These are phyloP conservation scores for Colletotrichum sp. DNA, from an alignment of 2,329 filamentous ascomycete species.

Conservation along the genomic window DNA sequence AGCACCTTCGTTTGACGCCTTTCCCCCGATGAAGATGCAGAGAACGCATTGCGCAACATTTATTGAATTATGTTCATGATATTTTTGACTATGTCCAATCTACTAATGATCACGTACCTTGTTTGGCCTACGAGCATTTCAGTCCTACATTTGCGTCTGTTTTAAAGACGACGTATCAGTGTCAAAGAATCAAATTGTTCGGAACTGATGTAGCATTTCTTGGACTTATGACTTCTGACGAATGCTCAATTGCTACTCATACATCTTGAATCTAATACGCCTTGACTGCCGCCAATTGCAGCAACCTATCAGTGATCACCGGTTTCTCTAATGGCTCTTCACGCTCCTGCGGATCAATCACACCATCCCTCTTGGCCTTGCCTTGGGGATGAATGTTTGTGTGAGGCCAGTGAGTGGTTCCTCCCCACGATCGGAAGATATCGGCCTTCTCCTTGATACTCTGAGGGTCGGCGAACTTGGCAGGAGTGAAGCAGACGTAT, in stretches of 20 bases:
- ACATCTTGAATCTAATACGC: neutral
- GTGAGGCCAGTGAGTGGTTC: slow-evolving; percentile 36
- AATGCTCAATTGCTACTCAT: neutral
- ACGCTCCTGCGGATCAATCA: slow-evolving; percentile 35
- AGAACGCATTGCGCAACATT: neutral
- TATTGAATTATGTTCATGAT: neutral
- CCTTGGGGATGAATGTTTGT: slow-evolving; percentile 39
- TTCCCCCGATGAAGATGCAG: neutral
- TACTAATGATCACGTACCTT: rapidly evolving
- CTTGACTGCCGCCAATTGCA: slow-evolving; percentile 32
- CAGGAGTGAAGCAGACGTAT: slow-evolving; percentile 41
- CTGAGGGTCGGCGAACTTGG: slow-evolving; percentile 35
- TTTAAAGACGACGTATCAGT: neutral
- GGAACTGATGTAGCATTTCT: neutral
- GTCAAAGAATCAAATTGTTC: neutral
- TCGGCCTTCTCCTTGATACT: slow-evolving; percentile 21
- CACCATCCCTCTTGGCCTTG: slow-evolving; percentile 2
- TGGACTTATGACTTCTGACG: neutral
- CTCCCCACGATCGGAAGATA: slow-evolving; percentile 28
- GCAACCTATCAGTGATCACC: slow-evolving; percentile 27
- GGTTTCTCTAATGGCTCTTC: slow-evolving; percentile 31
- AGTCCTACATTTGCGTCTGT: neutral
- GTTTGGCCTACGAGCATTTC: neutral
- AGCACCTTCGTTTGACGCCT: neutral
- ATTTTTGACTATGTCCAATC: neutral